A percentile compares a stretch with the other conserved stretches of the same genome.
Evolutionary conservation across 345 rosid species (phyloP).

Genomic region (Ceriops zippeliana): DNA sequence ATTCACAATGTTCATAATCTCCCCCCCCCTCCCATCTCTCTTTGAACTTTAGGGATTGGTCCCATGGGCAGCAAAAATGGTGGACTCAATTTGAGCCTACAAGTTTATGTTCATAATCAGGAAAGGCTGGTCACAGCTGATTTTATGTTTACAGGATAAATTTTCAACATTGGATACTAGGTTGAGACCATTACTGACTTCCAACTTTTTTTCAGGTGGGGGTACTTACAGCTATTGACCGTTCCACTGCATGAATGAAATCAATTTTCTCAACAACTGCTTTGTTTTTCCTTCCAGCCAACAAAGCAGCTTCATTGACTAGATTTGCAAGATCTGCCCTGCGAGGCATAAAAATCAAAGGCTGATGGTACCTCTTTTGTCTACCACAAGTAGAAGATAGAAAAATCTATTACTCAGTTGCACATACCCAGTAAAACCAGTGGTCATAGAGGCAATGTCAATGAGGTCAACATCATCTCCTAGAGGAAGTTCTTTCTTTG

Average conservation of each 20-base stretch:
- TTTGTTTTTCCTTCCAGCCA: conserved; percentile 90
- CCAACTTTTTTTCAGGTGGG: too few species aligned
- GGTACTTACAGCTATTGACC: conserved; percentile 76
- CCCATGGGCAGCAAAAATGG: background rate
- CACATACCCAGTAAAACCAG: conserved; percentile 95
- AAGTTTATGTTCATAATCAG: too few species aligned
- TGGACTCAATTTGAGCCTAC: background rate
- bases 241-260: conserved; percentile 93
- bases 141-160: too few species aligned
- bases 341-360: conserved; percentile 25
- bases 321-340: conserved; percentile 98
- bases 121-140: too few species aligned
- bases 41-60: background rate
- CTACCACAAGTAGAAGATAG: conserved; percentile 4
- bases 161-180: too few species aligned
- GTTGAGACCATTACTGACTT: too few species aligned
- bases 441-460: conserved; percentile 87
- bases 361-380: background rate
- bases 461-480: conserved; percentile 69
- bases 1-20: background rate
- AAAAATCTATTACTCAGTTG: conserved; percentile 8
- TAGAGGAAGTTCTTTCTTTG: conserved; percentile 81
- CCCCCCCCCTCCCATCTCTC: background rate
- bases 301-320: conserved; percentile 97
- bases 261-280: conserved; percentile 67